phyloP scores from a whole-genome alignment of 176 grass and related monocot species.

The Hyparrhenia diplandra region DNA sequence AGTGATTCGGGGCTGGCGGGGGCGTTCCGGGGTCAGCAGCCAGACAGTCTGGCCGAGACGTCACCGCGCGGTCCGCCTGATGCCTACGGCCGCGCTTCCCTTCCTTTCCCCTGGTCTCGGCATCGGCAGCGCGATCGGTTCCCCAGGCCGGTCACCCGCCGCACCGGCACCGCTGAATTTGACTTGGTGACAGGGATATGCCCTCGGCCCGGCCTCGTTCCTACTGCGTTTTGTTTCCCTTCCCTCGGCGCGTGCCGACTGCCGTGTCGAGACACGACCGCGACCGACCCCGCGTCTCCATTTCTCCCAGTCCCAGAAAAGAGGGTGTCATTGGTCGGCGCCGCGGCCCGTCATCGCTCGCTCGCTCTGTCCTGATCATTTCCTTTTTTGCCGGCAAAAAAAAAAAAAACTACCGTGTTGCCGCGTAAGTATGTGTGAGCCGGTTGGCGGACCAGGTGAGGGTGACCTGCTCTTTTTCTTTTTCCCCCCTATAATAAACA shows the following conservation, averaged over 20 bases:
- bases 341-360: not conserved
- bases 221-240: not conserved
- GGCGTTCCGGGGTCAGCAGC: slow-evolving; percentile 9
- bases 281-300: not conserved
- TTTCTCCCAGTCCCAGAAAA: not conserved
- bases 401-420: not conserved
- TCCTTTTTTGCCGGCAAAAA: not conserved
- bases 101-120: not conserved
- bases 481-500: too few species aligned
- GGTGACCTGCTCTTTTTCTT: not conserved
- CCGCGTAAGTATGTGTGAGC: not conserved
- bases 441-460: not conserved
- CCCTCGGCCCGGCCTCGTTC: not conserved
- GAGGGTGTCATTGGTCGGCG: not conserved
- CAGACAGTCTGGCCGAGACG: slow-evolving; percentile 23
- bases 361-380: not conserved
- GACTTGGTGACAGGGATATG: slow-evolving; percentile 27
- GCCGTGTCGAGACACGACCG: not conserved
- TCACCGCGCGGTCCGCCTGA: slow-evolving; percentile 4
- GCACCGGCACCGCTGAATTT: not conserved
- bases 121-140: too few species aligned
- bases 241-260: not conserved
- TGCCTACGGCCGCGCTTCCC: slow-evolving; percentile 18
- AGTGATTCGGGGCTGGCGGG: not conserved
- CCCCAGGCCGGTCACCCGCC: not conserved